phyloP scores from a whole-genome alignment of 2,329 filamentous ascomycete genomes.

The Colletotrichum destructivum region DNA sequence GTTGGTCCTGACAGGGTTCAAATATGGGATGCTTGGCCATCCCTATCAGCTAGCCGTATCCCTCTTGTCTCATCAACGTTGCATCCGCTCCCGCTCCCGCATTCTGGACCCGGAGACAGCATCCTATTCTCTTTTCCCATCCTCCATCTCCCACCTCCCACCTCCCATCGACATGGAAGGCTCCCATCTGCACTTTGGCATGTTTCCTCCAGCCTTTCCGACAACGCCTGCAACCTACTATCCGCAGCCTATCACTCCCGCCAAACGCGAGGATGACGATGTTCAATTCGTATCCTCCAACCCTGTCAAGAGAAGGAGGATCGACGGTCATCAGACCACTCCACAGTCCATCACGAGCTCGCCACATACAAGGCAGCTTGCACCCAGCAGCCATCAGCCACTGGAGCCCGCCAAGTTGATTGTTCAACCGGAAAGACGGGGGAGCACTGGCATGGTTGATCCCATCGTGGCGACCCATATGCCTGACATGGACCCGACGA shows the following conservation, averaged over 20 bases:
- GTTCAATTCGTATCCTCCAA: slow-evolving; percentile 61
- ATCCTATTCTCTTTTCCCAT: slow-evolving; percentile 1
- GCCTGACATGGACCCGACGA: slow-evolving; percentile 48
- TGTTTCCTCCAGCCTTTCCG: slow-evolving; percentile 34
- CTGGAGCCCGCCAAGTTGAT: slow-evolving; percentile 16
- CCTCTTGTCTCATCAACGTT: slow-evolving; percentile 30
- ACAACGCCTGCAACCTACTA: slow-evolving; percentile 1
- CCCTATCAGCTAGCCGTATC: slow-evolving; percentile 23
- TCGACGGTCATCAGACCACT: slow-evolving; percentile 23
- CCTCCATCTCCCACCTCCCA: not conserved
- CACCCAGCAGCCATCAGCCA: slow-evolving; percentile 5
- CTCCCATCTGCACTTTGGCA: slow-evolving; percentile 24
- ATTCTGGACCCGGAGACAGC: slow-evolving; percentile 17
- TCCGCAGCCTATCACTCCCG: slow-evolving; percentile 29
- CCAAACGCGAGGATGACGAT: slow-evolving; percentile 57
- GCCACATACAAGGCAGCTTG: slow-evolving; percentile 2
- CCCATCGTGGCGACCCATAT: slow-evolving; percentile 45
- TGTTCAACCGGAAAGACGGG: slow-evolving; percentile 44
- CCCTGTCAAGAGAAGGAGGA: slow-evolving; percentile 56
- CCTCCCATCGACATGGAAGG: slow-evolving; percentile 20
- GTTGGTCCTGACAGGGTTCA: slow-evolving; percentile 34
- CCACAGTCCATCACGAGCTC: slow-evolving; percentile 18
- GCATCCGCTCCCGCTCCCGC: slow-evolving; percentile 34
- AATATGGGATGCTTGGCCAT: slow-evolving; percentile 39
- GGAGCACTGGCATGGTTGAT: slow-evolving; percentile 52